Evolutionary conservation across 2,329 filamentous ascomycete species (phyloP).

Genomic region (Ascochyta lentis): DNA sequence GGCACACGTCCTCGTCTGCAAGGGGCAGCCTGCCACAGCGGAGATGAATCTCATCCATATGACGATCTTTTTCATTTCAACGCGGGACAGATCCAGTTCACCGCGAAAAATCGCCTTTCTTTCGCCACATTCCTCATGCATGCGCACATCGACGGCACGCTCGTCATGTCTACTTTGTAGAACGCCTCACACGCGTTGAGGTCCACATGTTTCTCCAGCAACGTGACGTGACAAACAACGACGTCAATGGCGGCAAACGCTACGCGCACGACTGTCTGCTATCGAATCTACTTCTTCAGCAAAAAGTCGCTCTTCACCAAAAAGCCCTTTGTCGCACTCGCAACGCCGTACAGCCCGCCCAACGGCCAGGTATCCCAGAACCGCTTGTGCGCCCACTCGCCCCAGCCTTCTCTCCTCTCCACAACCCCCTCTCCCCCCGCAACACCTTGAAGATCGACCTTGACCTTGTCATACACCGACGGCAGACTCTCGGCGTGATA

Average conservation of each 20-base stretch:
- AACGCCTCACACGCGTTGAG: no score
- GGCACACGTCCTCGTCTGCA: constrained; percentile 3
- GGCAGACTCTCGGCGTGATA: constrained; percentile 70
- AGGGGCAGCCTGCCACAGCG: constrained; percentile 14
- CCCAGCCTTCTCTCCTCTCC: constrained; percentile 32
- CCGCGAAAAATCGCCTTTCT: background rate
- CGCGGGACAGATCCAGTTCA: constrained; percentile 1
- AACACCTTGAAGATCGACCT: constrained; percentile 52
- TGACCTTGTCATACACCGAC: constrained; percentile 72
- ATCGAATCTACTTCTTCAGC: constrained; percentile 32
- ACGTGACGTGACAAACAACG: no score
- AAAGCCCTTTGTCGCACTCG: constrained; percentile 44
- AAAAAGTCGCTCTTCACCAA: constrained; percentile 43
- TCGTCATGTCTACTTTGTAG: no score
- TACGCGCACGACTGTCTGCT: no score
- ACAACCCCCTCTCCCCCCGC: constrained; percentile 18
- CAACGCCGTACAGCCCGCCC: constrained; percentile 50
- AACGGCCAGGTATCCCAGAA: constrained; percentile 49
- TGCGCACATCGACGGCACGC: no score
- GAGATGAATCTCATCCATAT: constrained; percentile 12
- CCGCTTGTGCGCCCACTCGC: constrained; percentile 30
- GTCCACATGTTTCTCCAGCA: no score
- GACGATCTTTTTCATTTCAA: constrained; percentile 11
- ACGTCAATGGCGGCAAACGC: no score
- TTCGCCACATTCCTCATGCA: background rate